These are phyloP conservation scores for Scheffersomyces lignicola DNA, from an alignment of 1,139 yeast species.

Conservation along the genomic window DNA sequence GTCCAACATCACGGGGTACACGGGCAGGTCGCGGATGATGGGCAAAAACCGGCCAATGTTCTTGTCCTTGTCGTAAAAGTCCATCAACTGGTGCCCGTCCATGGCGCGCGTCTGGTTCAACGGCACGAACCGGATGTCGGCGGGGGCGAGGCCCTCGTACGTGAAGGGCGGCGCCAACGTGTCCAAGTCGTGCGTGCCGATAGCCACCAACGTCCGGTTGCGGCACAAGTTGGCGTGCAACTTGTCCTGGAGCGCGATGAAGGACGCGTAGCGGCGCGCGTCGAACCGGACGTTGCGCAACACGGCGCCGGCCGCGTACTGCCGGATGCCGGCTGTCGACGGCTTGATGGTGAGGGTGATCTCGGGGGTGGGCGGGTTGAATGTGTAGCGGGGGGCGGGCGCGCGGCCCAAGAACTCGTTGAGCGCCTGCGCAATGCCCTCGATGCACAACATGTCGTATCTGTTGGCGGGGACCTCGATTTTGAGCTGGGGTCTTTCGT, in stretches of 20 bases:
- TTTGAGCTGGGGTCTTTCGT: conserved; percentile 93
- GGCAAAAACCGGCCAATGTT: conserved; percentile 86
- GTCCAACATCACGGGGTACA: conserved; percentile 88
- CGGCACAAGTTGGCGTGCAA: conserved; percentile 94
- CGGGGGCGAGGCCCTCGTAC: conserved; percentile 82
- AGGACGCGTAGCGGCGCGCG: conserved; percentile 85
- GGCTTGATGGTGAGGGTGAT: conserved; percentile 71
- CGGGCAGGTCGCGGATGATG: conserved; percentile 85
- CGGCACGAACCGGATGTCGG: conserved; percentile 77
- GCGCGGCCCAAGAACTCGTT: conserved; percentile 81
- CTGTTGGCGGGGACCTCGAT: conserved; percentile 98
- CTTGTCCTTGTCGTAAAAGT: conserved; percentile 87
- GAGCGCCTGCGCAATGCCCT: conserved; percentile 94
- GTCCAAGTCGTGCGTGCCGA: conserved; percentile 96
- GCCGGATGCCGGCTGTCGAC: conserved; percentile 75
- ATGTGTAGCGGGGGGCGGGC: conserved; percentile 64
- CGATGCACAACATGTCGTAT: conserved; percentile 96
- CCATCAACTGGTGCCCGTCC: conserved; percentile 80
- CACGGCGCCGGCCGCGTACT: conserved; percentile 92
- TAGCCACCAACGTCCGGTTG: conserved; percentile 94
- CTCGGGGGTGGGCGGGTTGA: conserved; percentile 61
- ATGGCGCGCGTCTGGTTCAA: conserved; percentile 79
- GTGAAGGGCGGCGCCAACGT: conserved; percentile 81
- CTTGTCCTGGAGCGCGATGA: conserved; percentile 94
- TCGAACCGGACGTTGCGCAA: conserved; percentile 81